A percentile compares a stretch with the other conserved stretches of the same genome.
phyloP scores from a whole-genome alignment of 331 rosid genomes.

The Rosa hybrid region DNA sequence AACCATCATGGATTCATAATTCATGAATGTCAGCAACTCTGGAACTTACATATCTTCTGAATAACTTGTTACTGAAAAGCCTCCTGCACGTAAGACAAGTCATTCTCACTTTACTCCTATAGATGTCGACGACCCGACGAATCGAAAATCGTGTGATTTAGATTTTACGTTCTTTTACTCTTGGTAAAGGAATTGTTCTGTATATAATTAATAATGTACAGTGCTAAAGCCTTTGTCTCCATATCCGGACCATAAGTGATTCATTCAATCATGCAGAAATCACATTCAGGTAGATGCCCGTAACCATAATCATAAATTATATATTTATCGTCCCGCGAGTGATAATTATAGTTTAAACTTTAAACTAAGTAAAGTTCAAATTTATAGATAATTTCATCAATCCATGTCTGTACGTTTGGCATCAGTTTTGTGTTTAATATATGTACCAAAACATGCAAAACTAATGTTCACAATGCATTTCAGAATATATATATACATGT shows the following conservation, averaged over 20 bases:
- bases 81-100: constrained; percentile 27
- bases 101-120: constrained; percentile 31
- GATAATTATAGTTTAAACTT: too few species aligned
- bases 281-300: neutral
- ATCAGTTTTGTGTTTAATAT: too few species aligned
- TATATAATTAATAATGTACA: neutral
- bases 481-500: too few species aligned
- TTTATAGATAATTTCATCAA: too few species aligned
- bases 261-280: neutral
- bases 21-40: neutral
- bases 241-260: neutral
- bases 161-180: neutral
- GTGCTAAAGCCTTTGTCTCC: neutral
- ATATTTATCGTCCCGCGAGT: too few species aligned
- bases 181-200: neutral
- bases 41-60: neutral
- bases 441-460: too few species aligned
- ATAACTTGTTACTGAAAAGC: constrained; percentile 24
- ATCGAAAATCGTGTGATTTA: constrained; percentile 14
- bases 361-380: too few species aligned
- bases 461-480: too few species aligned
- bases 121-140: neutral
- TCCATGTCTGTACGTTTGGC: too few species aligned
- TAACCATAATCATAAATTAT: too few species aligned
- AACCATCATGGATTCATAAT: constrained; percentile 9